A percentile compares a stretch with the other conserved stretches of the same genome.
phyloP scores from a whole-genome alignment of 148 eudicot species.

The Chenopodium album region DNA sequence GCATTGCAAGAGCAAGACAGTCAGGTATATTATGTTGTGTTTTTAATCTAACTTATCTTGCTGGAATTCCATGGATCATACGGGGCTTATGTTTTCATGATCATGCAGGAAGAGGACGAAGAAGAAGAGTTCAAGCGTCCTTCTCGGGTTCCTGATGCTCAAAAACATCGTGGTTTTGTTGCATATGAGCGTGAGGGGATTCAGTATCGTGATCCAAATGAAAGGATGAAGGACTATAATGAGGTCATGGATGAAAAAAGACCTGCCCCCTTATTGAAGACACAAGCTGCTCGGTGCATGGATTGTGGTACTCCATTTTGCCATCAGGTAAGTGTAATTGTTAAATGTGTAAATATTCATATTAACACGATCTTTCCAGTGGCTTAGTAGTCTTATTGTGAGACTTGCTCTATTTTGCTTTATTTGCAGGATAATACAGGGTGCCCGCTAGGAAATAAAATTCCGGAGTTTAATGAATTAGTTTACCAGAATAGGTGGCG shows the following conservation, averaged over 20 bases:
- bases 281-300: conserved; percentile 99
- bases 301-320: conserved; percentile 99
- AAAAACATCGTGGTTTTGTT: conserved; percentile 85
- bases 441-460: conserved; percentile 97
- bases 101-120: conserved; percentile 38
- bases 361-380: not conserved
- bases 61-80: not conserved
- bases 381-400: not conserved
- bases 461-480: conserved; percentile 95
- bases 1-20: conserved; percentile 34
- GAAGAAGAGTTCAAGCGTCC: conserved; percentile 49
- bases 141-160: conserved; percentile 70
- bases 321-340: conserved; percentile 65
- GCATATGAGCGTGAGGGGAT: conserved; percentile 89
- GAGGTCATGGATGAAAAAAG: conserved; percentile 87
- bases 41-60: not conserved
- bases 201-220: conserved; percentile 78
- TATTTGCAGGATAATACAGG: conserved; percentile 84
- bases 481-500: conserved; percentile 99
- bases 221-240: conserved; percentile 78
- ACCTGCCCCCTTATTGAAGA: conserved; percentile 79
- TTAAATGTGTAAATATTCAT: not conserved
- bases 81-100: conserved; percentile 1
- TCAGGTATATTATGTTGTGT: conserved; percentile 30
- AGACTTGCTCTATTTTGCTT: not conserved